phyloP scores from a whole-genome alignment of 805 yeast species.

The Lachancea waltii region DNA sequence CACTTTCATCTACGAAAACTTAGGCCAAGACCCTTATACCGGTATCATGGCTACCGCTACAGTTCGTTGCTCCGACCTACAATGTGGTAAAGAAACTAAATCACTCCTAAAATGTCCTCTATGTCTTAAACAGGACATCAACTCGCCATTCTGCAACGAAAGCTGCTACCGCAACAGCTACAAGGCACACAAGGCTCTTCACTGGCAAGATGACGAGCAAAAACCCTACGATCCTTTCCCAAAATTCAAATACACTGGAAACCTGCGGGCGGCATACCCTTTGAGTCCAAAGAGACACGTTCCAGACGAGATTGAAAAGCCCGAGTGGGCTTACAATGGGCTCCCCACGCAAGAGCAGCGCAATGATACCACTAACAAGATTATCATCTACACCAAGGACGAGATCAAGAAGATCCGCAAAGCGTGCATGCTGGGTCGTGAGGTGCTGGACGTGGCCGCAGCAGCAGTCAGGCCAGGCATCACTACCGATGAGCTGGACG shows the following conservation, averaged over 20 bases:
- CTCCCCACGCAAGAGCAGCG: conserved; percentile 71
- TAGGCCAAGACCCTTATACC: neutral
- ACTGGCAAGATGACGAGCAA: conserved; percentile 53
- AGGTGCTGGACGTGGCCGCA: conserved; percentile 84
- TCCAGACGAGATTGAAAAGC: conserved; percentile 63
- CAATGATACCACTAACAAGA: conserved; percentile 60
- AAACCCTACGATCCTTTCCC: conserved; percentile 85
- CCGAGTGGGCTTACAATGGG: conserved; percentile 83
- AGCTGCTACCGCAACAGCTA: conserved; percentile 71
- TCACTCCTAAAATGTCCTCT: conserved; percentile 84
- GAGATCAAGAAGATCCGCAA: conserved; percentile 69
- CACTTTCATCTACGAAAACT: neutral
- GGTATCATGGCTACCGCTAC: conserved; percentile 3
- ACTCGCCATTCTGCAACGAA: conserved; percentile 72
- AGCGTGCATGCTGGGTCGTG: conserved; percentile 74
- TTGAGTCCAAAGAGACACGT: conserved; percentile 62
- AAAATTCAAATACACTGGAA: conserved; percentile 64
- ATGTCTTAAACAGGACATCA: conserved; percentile 67
- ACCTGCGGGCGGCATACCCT: conserved; percentile 74
- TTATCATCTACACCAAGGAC: conserved; percentile 56
- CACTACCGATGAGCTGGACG: conserved; percentile 90
- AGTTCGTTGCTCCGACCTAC: conserved; percentile 62
- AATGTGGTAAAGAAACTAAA: conserved; percentile 76
- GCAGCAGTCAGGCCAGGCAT: conserved; percentile 78
- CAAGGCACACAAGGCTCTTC: conserved; percentile 69